These are phyloP conservation scores for Polyplosphaeria fusca DNA, from an alignment of 495 filamentous ascomycete species.

Conservation along the genomic window DNA sequence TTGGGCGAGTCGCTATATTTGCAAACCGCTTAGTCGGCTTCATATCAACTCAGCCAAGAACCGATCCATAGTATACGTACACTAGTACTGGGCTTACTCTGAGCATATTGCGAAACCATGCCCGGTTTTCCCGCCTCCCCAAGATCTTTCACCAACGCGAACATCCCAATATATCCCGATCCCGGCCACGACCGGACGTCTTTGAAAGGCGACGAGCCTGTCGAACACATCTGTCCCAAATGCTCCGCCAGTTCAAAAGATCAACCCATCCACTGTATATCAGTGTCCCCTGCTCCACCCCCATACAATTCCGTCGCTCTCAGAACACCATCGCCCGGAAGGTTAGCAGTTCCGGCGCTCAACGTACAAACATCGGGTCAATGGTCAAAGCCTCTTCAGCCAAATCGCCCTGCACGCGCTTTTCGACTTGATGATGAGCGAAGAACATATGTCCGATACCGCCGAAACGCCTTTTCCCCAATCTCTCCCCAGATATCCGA, in stretches of 20 bases:
- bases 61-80: too few species aligned
- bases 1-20: not conserved
- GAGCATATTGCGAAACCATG: not conserved
- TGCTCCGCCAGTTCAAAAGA: constrained; percentile 9
- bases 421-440: constrained; percentile 5
- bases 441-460: constrained; percentile 9
- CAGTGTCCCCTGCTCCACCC: constrained; percentile 12
- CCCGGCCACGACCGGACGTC: constrained; percentile 1
- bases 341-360: constrained; percentile 7
- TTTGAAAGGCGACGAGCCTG: not conserved
- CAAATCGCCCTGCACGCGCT: constrained; percentile 3
- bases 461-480: constrained; percentile 14
- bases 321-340: constrained; percentile 4
- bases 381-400: constrained; percentile 2
- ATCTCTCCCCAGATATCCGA: constrained; percentile 2
- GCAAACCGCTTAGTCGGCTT: not conserved
- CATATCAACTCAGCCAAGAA: not conserved
- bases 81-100: not conserved
- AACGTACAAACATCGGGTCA: constrained; percentile 10
- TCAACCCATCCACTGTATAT: constrained; percentile 16
- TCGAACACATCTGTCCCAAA: constrained; percentile 7
- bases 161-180: constrained; percentile 15
- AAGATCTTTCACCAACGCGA: constrained; percentile 4
- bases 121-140: constrained; percentile 9
- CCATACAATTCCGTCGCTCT: constrained; percentile 5